phyloP scores from a whole-genome alignment of 371 early-diverging fungal species.

The Circinella minor region DNA sequence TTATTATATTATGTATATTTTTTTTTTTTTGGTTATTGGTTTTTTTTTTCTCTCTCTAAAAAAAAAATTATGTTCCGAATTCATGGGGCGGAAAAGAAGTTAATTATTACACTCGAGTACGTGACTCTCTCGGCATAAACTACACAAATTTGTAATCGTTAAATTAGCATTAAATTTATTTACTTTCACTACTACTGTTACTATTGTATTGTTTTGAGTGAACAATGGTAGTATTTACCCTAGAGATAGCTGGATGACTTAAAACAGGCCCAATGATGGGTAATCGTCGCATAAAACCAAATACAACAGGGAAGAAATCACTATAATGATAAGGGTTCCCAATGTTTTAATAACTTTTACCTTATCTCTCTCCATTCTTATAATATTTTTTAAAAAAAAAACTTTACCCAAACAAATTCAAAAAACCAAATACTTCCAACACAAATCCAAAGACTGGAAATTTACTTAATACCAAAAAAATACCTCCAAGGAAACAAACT shows the following conservation, averaged over 20 bases:
- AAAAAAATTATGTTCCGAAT: no score
- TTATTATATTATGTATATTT: no score
- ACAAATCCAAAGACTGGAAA: constrained; percentile 91
- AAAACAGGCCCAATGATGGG: constrained; percentile 90
- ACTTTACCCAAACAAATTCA: constrained; percentile 94
- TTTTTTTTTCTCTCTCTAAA: no score
- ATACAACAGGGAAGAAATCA: constrained; percentile 95
- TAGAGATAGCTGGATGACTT: constrained; percentile 79
- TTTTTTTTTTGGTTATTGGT: no score
- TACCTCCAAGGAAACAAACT: constrained; percentile 90
- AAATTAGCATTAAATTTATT: not conserved
- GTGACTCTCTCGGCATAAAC: constrained; percentile 29
- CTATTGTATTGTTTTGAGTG: no score
- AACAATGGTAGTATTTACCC: constrained; percentile 49
- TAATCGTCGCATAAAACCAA: constrained; percentile 85
- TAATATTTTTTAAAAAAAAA: not conserved
- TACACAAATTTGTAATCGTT: not conserved
- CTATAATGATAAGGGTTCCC: no score
- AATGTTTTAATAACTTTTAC: no score
- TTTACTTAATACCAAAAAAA: constrained; percentile 84
- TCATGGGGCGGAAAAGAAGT: no score
- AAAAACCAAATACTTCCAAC: constrained; percentile 92
- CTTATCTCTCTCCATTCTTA: not conserved
- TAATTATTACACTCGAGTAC: constrained; percentile 21
- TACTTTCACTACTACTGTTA: no score